A percentile compares a stretch with the other conserved stretches of the same genome.
Conservation (phyloP, 2,329 filamentous ascomycete genomes). For the Calonectria fujianensis region DNA sequence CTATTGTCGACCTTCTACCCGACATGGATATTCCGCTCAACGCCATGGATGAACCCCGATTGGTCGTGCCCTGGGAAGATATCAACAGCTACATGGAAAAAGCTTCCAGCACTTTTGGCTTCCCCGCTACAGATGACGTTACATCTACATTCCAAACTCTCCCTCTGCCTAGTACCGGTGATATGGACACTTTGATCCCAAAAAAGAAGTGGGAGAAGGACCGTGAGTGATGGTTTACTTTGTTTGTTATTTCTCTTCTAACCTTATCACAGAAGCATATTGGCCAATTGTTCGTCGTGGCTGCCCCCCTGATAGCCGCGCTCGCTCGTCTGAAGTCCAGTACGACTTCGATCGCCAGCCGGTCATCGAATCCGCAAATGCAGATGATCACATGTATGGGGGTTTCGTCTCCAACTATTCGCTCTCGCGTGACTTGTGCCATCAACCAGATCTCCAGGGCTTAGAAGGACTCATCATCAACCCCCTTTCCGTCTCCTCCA, state of each 20-base stretch:
- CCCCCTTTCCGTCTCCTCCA: slow-evolving; percentile 74
- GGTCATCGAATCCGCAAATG: slow-evolving; percentile 66
- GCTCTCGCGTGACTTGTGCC: slow-evolving; percentile 77
- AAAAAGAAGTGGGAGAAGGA: slow-evolving; percentile 71
- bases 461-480: slow-evolving; percentile 80
- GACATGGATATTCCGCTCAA: slow-evolving; percentile 82
- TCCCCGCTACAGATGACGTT: slow-evolving; percentile 67
- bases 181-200: slow-evolving; percentile 59
- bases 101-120: slow-evolving; percentile 68
- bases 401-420: slow-evolving; percentile 79
- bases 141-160: slow-evolving; percentile 66
- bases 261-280: slow-evolving; percentile 65
- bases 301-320: slow-evolving; percentile 78
- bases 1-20: slow-evolving; percentile 74
- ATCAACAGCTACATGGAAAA: slow-evolving; percentile 72
- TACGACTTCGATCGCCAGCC: slow-evolving; percentile 67
- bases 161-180: slow-evolving; percentile 61
- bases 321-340: slow-evolving; percentile 68
- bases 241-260: slow-evolving; percentile 12
- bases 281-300: slow-evolving; percentile 76
- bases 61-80: slow-evolving; percentile 79
- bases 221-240: slow-evolving; percentile 60
- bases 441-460: slow-evolving; percentile 77
- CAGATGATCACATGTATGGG: slow-evolving; percentile 69
- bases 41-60: slow-evolving; percentile 79